Conservation (phyloP, 1,284 basidiomycete genomes). For the Earliella scabrosa region DNA sequence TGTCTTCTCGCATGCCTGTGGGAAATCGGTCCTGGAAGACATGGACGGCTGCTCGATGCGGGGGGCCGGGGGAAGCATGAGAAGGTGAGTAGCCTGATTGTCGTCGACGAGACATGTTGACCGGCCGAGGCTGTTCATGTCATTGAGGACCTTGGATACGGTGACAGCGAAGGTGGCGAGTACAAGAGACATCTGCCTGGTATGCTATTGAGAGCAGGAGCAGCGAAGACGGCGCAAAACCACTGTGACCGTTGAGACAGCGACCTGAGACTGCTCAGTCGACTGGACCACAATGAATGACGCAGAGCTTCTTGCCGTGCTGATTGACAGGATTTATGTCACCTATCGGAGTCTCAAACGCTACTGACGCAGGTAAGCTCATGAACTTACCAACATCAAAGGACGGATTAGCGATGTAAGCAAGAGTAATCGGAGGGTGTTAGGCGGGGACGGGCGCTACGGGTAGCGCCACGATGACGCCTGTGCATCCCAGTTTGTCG, state of each 20-base stretch:
- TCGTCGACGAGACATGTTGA: neutral
- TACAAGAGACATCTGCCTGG: neutral
- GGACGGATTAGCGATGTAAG: neutral
- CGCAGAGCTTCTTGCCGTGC: too few relatives aligned
- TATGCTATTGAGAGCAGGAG: neutral
- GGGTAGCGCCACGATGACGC: conserved; percentile 24
- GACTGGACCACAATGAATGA: too few relatives aligned
- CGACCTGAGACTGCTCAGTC: too few relatives aligned
- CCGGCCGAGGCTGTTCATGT: neutral
- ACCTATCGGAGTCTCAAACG: conserved; percentile 12
- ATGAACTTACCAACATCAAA: too few relatives aligned
- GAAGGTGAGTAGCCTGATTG: neutral
- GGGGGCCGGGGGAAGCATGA: conserved; percentile 10
- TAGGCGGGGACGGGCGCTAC: neutral
- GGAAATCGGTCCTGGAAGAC: neutral
- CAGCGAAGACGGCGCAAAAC: neutral
- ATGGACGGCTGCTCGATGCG: neutral
- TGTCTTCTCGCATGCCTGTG: neutral
- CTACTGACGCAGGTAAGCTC: neutral
- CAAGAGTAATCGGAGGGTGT: neutral
- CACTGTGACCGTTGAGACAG: too few relatives aligned
- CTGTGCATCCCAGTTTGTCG: conserved; percentile 17
- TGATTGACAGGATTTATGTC: too few relatives aligned
- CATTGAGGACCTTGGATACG: neutral
- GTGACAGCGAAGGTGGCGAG: neutral